Evolutionary conservation across 768 basidiomycete species (phyloP).

Genomic region (Termitomyces sp.): DNA sequence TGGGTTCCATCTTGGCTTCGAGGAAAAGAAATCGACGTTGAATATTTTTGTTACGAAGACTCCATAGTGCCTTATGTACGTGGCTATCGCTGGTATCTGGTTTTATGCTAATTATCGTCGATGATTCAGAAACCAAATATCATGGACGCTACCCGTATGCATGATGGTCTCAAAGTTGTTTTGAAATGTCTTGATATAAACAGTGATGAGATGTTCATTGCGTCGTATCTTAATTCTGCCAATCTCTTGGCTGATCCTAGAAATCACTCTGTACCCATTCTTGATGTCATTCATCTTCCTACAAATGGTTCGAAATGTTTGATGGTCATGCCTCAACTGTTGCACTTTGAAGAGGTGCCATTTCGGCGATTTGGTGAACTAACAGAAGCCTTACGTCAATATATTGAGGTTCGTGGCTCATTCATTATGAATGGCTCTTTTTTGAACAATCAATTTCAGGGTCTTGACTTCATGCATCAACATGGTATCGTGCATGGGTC

Average conservation of each 20-base stretch:
- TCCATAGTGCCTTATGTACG: neutral
- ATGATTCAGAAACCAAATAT: neutral
- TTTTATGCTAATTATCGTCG: neutral
- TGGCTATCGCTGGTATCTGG: neutral
- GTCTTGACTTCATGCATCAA: conserved; percentile 12
- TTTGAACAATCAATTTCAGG: neutral
- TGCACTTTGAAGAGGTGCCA: neutral
- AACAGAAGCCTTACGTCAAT: conserved; percentile 12
- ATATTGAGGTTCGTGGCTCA: conserved; percentile 7
- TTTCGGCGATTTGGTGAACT: conserved; percentile 13
- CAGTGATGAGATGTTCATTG: neutral
- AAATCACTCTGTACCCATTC: conserved; percentile 14
- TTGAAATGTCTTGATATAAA: neutral
- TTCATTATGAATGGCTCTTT: neutral
- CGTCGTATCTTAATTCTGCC: conserved; percentile 2
- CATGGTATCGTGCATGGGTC: conserved; percentile 10
- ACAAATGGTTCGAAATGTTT: conserved; percentile 1
- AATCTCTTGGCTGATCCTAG: conserved; percentile 1
- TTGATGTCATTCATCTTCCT: conserved; percentile 8
- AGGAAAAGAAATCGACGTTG: neutral
- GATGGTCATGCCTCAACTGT: conserved; percentile 15
- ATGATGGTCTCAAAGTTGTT: conserved; percentile 8
- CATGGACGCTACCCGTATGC: conserved; percentile 1
- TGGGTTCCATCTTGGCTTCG: conserved; percentile 16
- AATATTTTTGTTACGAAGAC: neutral